Base-by-base conservation (phyloP, 2,329 filamentous ascomycete genomes). In the Allantophomopsis cytisporea region DNA sequence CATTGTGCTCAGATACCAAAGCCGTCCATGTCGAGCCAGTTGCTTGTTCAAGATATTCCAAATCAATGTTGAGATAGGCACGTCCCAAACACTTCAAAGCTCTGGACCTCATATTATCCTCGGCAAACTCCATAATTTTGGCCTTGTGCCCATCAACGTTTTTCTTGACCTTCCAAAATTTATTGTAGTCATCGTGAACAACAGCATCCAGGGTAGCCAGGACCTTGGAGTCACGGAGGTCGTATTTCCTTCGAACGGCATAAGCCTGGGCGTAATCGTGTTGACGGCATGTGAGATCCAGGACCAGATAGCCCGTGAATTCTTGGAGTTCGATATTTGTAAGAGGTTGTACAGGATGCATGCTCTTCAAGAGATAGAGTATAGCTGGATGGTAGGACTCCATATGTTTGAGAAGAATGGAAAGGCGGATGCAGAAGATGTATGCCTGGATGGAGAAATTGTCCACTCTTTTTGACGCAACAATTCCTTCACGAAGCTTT, bases 361-460 rank as follows among this genome's bases (percentile, higher is more conserved):
- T 77, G 7, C 64, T 62, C 35, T 77, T 71, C 11, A 98, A 66
- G 2, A 95, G 71, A 50, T 94, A 77, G 31, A 83, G 71, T 16
- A 96, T 73, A 1, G 89, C 86, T 0, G 89, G 86, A 46, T 89
- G 81, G 58, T 96, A 98, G 1, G 87, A 87, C 49, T 94, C 85
- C 49, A 81, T 83, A 50, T 93, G 80, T 46, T 79, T 76, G 41
- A 82, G 76, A 28, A 94, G 72, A 45, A 98, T 80, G 17, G 83
- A 79, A 18, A 88, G 69, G 40, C 88, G 81, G 50, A 94, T 84
- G 51, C 84, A 86, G 66, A 96, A 96, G 45, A 94, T 76, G 60
- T 96, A 94, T 13, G 80, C 84, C 49, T 87, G 79, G n/a, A 83
- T 76, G 1, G 89, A 80, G 59, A 98, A 98, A 39, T 74, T 67